Evolutionary conservation across 805 yeast genomes (phyloP).

Genomic region (Pichia ethanolica): DNA sequence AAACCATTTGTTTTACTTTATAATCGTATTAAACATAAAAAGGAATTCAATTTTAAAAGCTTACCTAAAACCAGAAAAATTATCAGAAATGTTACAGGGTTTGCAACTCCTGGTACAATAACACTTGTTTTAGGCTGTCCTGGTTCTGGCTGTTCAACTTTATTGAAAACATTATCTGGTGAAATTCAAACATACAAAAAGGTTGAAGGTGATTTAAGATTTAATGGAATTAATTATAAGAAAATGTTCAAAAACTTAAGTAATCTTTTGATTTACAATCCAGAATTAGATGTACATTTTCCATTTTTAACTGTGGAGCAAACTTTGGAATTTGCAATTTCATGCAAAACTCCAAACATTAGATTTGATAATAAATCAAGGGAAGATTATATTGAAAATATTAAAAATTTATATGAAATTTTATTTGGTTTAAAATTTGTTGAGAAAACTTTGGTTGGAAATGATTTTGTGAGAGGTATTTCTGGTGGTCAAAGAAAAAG

Average conservation of each 20-base stretch:
- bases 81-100: conserved; percentile 17
- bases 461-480: conserved; percentile 62
- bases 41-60: conserved; percentile 19
- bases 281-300: conserved; percentile 50
- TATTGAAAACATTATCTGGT: conserved; percentile 40
- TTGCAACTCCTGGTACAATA: conserved; percentile 43
- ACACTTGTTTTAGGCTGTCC: conserved; percentile 49
- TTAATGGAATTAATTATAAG: conserved; percentile 39
- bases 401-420: conserved; percentile 43
- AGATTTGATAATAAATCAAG: conserved; percentile 35
- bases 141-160: conserved; percentile 59
- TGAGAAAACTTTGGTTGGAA: conserved; percentile 56
- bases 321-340: conserved; percentile 47
- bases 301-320: conserved; percentile 48
- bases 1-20: conserved; percentile 14
- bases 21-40: conserved; percentile 8
- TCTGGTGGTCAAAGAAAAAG: conserved; percentile 71
- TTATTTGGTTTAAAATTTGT: conserved; percentile 54
- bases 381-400: conserved; percentile 32
- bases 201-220: conserved; percentile 34
- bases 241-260: conserved; percentile 39
- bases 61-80: conserved; percentile 17
- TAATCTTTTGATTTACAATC: conserved; percentile 43
- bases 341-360: conserved; percentile 46
- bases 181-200: conserved; percentile 33